phyloP scores from a whole-genome alignment of 306 rosid species.

The Gillenia trifoliata region DNA sequence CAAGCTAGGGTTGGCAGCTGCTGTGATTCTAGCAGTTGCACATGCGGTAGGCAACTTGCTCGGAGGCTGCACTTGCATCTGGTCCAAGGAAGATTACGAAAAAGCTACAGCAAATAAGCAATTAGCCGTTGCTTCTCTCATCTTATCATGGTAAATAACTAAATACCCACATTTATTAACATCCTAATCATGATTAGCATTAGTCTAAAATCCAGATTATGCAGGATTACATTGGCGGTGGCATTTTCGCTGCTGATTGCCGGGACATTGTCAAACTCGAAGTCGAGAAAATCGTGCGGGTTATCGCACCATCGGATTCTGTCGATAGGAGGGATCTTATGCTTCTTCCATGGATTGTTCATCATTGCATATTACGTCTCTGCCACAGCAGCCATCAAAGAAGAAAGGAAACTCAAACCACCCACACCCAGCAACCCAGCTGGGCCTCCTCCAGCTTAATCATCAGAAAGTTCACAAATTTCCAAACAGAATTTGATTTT shows the following conservation, averaged over 20 bases:
- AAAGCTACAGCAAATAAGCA: slow-evolving; percentile 44
- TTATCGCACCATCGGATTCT: slow-evolving; percentile 50
- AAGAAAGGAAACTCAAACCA: slow-evolving; percentile 14
- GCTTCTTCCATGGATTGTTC: slow-evolving; percentile 70
- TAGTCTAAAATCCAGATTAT: background rate
- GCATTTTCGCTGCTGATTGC: slow-evolving; percentile 54
- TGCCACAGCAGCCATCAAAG: slow-evolving; percentile 35
- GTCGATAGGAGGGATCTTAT: slow-evolving; percentile 69
- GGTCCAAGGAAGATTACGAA: slow-evolving; percentile 35
- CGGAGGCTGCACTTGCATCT: slow-evolving; percentile 63
- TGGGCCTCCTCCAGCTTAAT: background rate
- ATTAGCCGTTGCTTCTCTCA: slow-evolving; percentile 44
- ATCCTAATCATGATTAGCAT: background rate
- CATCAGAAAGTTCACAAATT: background rate
- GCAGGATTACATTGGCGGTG: slow-evolving; percentile 47
- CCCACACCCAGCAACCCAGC: background rate
- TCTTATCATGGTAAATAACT: slow-evolving; percentile 55
- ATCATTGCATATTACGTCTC: slow-evolving; percentile 50
- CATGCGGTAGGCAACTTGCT: slow-evolving; percentile 56
- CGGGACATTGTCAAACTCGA: slow-evolving; percentile 58
- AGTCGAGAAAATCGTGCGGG: slow-evolving; percentile 57
- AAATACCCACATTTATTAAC: background rate
- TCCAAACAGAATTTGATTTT: no score
- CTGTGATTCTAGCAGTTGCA: slow-evolving; percentile 45
- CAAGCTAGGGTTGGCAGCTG: slow-evolving; percentile 72